phyloP scores from a whole-genome alignment of 2,329 filamentous ascomycete genomes.

The Fusarium sp. region DNA sequence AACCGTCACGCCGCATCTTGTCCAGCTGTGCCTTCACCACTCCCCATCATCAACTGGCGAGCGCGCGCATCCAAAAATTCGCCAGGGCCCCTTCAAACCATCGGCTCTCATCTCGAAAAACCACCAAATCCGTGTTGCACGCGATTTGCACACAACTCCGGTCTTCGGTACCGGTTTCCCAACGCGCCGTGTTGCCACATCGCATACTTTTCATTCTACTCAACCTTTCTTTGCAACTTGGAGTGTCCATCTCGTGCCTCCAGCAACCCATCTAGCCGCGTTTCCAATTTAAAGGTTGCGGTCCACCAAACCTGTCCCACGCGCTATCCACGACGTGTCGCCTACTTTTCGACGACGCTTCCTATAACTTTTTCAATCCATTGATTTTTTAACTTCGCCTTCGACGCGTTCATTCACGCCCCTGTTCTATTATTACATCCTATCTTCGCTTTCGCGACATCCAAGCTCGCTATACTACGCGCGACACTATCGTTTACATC shows the following conservation, averaged over 20 bases:
- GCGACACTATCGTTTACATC: slow-evolving; percentile 36
- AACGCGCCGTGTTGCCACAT: slow-evolving; percentile 55
- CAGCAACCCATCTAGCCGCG: slow-evolving; percentile 37
- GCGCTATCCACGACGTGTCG: slow-evolving; percentile 47
- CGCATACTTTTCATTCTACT: slow-evolving; percentile 57
- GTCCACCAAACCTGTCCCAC: slow-evolving; percentile 40
- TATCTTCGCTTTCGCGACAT: slow-evolving; percentile 45
- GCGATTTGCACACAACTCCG: slow-evolving; percentile 63
- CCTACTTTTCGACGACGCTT: slow-evolving; percentile 37
- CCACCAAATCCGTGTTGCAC: slow-evolving; percentile 64
- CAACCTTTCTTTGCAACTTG: slow-evolving; percentile 40
- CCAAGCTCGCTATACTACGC: slow-evolving; percentile 29
- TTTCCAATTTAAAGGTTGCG: slow-evolving; percentile 36
- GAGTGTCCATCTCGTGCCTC: slow-evolving; percentile 40
- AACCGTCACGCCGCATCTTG: slow-evolving; percentile 63
- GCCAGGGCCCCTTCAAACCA: slow-evolving; percentile 69
- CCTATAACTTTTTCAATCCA: slow-evolving; percentile 27
- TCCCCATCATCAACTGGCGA: slow-evolving; percentile 63
- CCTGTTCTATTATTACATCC: slow-evolving; percentile 27
- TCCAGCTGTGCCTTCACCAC: slow-evolving; percentile 63
- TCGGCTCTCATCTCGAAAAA: slow-evolving; percentile 67
- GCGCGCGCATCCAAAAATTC: slow-evolving; percentile 72
- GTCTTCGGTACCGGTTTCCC: slow-evolving; percentile 55
- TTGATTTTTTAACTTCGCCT: slow-evolving; percentile 31
- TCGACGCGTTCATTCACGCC: slow-evolving; percentile 44